A percentile compares a stretch with the other conserved stretches of the same genome.
Evolutionary conservation across 2,329 filamentous ascomycete genomes (phyloP).

Genomic region (Claviceps digitariae): DNA sequence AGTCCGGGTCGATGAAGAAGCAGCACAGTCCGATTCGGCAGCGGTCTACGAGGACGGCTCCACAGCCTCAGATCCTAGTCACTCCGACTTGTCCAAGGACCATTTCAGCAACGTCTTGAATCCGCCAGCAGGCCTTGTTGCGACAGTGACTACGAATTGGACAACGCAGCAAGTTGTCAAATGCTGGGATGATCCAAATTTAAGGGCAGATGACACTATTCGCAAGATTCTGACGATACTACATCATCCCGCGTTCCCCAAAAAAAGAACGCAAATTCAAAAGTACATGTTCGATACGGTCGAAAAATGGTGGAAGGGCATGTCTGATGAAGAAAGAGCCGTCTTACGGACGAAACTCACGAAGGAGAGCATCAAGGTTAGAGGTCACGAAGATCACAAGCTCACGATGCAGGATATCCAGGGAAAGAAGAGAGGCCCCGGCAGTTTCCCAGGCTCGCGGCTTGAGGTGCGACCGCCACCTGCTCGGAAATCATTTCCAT

Average conservation of each 20-base stretch:
- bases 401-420: slow-evolving; percentile 13
- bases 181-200: slow-evolving; percentile 59
- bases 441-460: slow-evolving; percentile 14
- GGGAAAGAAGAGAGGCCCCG: slow-evolving; percentile 13
- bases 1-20: slow-evolving; percentile 16
- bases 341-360: slow-evolving; percentile 13
- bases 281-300: slow-evolving; percentile 72
- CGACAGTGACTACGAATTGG: slow-evolving; percentile 17
- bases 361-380: slow-evolving; percentile 13
- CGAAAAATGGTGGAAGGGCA: slow-evolving; percentile 55
- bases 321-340: slow-evolving; percentile 10
- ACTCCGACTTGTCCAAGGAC: slow-evolving; percentile 67
- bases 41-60: slow-evolving; percentile 61
- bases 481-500: slow-evolving; percentile 10
- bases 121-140: slow-evolving; percentile 14
- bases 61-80: slow-evolving; percentile 54
- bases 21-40: slow-evolving; percentile 39
- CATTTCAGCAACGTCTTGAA: slow-evolving; percentile 59
- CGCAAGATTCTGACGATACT: slow-evolving; percentile 64
- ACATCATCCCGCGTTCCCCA: slow-evolving; percentile 70
- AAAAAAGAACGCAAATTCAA: slow-evolving; percentile 61
- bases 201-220: slow-evolving; percentile 57
- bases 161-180: slow-evolving; percentile 15
- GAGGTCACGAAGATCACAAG: slow-evolving; percentile 16
- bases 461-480: slow-evolving; percentile 11